Evolutionary conservation across 495 filamentous ascomycete genomes (phyloP).

Genomic region (Xylaria acuta): DNA sequence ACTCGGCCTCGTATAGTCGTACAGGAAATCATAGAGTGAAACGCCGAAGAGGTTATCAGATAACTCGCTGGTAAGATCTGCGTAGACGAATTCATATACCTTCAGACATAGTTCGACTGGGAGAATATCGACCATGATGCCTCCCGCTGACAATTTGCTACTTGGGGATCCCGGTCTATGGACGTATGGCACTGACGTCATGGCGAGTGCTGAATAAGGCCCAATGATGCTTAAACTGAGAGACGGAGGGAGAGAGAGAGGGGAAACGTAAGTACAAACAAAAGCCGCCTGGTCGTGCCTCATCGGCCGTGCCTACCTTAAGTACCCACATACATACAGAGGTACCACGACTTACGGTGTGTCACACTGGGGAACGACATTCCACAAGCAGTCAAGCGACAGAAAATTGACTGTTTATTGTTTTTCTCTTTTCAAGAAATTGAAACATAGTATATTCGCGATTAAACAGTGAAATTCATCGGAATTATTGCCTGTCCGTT

Average conservation of each 20-base stretch:
- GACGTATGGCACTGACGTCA: background rate
- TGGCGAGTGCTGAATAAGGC: background rate
- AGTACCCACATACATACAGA: background rate
- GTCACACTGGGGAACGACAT: no score
- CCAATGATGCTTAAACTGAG: background rate
- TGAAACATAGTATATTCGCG: no score
- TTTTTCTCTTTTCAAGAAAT: no score
- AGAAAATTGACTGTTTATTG: no score
- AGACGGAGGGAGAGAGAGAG: background rate
- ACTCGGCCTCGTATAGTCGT: slow-evolving; percentile 14
- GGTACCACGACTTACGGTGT: background rate
- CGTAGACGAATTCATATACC: slow-evolving; percentile 8
- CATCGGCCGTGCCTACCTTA: background rate
- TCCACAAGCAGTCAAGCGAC: no score
- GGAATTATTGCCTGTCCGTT: no score
- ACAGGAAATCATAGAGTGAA: slow-evolving; percentile 16
- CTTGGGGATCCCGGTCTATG: background rate
- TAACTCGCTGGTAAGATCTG: slow-evolving; percentile 19
- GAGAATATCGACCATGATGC: background rate
- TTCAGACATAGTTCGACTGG: slow-evolving; percentile 16
- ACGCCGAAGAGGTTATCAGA: slow-evolving; percentile 24
- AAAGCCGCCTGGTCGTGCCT: background rate
- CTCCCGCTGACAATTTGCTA: background rate
- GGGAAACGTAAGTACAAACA: background rate
- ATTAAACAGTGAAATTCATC: no score